Percentiles rank a stretch among this genome's conserved stretches.
Conservation (phyloP, 2,329 filamentous ascomycete species). For the Diaporthe capsici region DNA sequence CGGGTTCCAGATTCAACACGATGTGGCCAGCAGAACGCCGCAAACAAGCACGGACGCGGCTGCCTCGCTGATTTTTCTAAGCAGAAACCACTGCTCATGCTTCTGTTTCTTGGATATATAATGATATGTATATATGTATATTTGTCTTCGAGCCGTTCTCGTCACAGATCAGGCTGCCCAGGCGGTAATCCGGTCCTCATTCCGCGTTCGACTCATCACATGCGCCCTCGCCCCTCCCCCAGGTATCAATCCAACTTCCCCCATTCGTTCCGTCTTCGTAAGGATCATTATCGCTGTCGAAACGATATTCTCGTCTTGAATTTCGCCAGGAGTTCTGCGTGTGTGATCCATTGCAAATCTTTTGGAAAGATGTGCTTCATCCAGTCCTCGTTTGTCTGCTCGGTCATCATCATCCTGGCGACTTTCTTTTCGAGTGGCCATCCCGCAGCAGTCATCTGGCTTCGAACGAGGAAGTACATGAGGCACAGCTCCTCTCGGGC, state of each 20-base stretch:
- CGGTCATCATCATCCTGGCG: not conserved
- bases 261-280: slow-evolving; percentile 4
- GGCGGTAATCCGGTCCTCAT: not conserved
- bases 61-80: not conserved
- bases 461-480: not conserved
- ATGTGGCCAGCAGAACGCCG: not conserved
- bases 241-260: slow-evolving; percentile 17
- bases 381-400: not conserved
- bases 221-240: not conserved
- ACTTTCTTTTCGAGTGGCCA: not conserved
- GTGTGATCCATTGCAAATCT: not conserved
- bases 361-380: not conserved
- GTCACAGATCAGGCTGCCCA: slow-evolving; percentile 7
- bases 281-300: not conserved
- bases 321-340: not conserved
- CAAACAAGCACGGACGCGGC: not conserved
- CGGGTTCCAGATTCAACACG: not conserved
- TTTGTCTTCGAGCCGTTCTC: slow-evolving; percentile 9
- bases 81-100: slow-evolving; percentile 7
- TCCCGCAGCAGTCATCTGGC: not conserved
- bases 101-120: slow-evolving; percentile 7
- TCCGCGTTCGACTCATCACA: not conserved
- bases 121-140: not conserved
- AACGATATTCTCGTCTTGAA: not conserved
- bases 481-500: not conserved